Percentiles rank a stretch among this genome's conserved stretches.
Conservation (phyloP, 1,139 yeast species). For the Zygoascus meyerae region DNA sequence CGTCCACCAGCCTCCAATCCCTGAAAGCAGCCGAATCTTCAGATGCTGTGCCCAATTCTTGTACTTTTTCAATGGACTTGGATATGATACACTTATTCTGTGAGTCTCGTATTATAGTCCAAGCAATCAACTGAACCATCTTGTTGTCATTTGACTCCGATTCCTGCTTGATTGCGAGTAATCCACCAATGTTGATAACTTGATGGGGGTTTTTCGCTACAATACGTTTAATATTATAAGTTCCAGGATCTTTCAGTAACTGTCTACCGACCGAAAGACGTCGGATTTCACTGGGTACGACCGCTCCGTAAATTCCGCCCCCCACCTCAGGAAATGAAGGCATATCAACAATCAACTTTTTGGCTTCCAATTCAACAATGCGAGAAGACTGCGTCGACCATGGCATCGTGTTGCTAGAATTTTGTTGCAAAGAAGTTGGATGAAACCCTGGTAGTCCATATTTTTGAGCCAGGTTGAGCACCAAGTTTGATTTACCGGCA, state of each 20-base stretch:
- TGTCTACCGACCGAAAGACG: conserved; percentile 21
- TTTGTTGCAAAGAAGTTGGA: neutral
- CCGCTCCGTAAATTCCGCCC: conserved; percentile 16
- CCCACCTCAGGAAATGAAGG: conserved; percentile 23
- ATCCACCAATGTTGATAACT: conserved; percentile 27
- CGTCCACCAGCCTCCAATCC: conserved; percentile 10
- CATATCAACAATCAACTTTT: conserved; percentile 20
- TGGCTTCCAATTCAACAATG: conserved; percentile 17
- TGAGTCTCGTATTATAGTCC: conserved; percentile 20
- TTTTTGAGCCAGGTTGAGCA: conserved; percentile 14
- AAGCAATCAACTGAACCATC: conserved; percentile 16
- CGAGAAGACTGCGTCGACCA: conserved; percentile 23
- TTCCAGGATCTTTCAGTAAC: conserved; percentile 18
- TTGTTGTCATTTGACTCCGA: conserved; percentile 1
- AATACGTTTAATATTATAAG: conserved; percentile 19
- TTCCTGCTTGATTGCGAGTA: conserved; percentile 20
- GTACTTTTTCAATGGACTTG: conserved; percentile 26
- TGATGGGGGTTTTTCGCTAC: conserved; percentile 23
- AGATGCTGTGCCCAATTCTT: neutral
- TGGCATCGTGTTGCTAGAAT: conserved; percentile 14
- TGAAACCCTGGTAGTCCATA: conserved; percentile 8
- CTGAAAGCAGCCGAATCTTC: conserved; percentile 1
- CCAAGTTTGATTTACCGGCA: conserved; percentile 66
- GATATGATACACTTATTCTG: conserved; percentile 12
- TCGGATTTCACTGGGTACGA: conserved; percentile 18